phyloP scores from a whole-genome alignment of 805 yeast species.

The Cyberlindnera xishuangbannaensis region DNA sequence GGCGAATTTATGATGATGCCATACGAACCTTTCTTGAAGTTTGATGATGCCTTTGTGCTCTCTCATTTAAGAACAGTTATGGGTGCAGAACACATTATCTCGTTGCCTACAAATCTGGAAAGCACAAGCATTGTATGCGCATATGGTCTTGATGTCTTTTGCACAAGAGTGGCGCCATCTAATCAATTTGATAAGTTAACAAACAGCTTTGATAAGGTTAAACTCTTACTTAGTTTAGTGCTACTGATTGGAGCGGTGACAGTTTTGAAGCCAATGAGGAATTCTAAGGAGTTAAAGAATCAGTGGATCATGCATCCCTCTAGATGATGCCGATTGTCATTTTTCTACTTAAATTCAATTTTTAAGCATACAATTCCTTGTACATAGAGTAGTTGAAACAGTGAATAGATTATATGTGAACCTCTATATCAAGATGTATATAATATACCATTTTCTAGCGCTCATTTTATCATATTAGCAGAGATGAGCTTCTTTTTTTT shows the following conservation, averaged over 20 bases:
- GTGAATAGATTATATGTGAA: too few relatives aligned
- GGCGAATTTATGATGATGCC: slow-evolving; percentile 54
- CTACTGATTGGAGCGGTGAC: slow-evolving; percentile 42
- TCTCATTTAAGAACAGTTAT: slow-evolving; percentile 46
- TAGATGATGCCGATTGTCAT: slow-evolving; percentile 4
- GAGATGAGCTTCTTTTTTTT: too few relatives aligned
- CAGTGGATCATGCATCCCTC: slow-evolving; percentile 11
- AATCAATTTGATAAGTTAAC: slow-evolving; percentile 75
- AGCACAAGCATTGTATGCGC: slow-evolving; percentile 72
- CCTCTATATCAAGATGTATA: too few relatives aligned
- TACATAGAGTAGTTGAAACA: too few relatives aligned
- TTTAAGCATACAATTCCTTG: too few relatives aligned
- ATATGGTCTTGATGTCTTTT: slow-evolving; percentile 66
- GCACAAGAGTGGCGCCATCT: slow-evolving; percentile 75
- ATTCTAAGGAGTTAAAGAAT: slow-evolving; percentile 43
- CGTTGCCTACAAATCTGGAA: slow-evolving; percentile 65
- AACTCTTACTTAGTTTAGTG: slow-evolving; percentile 40
- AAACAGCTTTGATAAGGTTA: slow-evolving; percentile 58
- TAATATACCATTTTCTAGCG: too few relatives aligned
- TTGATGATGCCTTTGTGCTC: slow-evolving; percentile 43
- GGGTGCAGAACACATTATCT: slow-evolving; percentile 29
- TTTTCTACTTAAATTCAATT: too few relatives aligned
- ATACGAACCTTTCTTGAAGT: slow-evolving; percentile 57
- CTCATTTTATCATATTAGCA: too few relatives aligned
- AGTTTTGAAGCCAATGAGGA: slow-evolving; percentile 53